phyloP scores from a whole-genome alignment of 2,329 filamentous ascomycete species.

The Tolypocladium inflatum region DNA sequence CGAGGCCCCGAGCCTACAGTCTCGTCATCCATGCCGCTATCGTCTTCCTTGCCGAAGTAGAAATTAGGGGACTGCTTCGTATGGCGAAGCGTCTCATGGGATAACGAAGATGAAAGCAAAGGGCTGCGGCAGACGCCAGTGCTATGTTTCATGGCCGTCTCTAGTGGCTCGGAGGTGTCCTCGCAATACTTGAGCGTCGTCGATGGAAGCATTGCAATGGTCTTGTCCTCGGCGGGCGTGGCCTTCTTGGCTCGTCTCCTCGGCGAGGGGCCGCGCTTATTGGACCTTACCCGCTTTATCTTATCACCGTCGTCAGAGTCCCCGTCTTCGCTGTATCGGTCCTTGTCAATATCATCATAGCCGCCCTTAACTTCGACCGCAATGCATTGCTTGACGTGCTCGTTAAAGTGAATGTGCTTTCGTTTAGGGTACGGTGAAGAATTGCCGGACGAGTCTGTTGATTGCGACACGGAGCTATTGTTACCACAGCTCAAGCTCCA shows the following conservation, averaged over 20 bases:
- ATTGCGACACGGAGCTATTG: slow-evolving; percentile 54
- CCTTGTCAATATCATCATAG: slow-evolving; percentile 57
- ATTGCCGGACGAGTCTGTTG: slow-evolving; percentile 59
- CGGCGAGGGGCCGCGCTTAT: slow-evolving; percentile 44
- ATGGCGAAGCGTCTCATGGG: slow-evolving; percentile 72
- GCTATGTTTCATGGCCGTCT: slow-evolving; percentile 54
- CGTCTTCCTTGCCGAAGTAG: slow-evolving; percentile 49
- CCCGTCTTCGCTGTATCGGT: slow-evolving; percentile 44
- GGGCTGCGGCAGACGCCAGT: slow-evolving; percentile 35
- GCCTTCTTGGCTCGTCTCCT: slow-evolving; percentile 25
- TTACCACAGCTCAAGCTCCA: slow-evolving; percentile 52
- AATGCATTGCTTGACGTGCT: slow-evolving; percentile 92
- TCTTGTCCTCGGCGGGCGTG: slow-evolving; percentile 60
- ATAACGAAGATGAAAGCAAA: slow-evolving; percentile 61
- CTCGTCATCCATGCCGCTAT: slow-evolving; percentile 38
- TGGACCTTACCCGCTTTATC: slow-evolving; percentile 61
- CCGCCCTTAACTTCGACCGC: slow-evolving; percentile 80
- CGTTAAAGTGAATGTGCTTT: slow-evolving; percentile 92
- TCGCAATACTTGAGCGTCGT: slow-evolving; percentile 79
- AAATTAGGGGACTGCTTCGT: slow-evolving; percentile 56
- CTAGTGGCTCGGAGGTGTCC: slow-evolving; percentile 60
- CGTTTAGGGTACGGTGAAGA: slow-evolving; percentile 54
- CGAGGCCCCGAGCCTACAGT: slow-evolving; percentile 17
- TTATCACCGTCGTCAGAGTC: slow-evolving; percentile 73
- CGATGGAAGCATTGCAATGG: slow-evolving; percentile 77